phyloP scores from a whole-genome alignment of 805 yeast genomes.

The Ogataea zsoltii region DNA sequence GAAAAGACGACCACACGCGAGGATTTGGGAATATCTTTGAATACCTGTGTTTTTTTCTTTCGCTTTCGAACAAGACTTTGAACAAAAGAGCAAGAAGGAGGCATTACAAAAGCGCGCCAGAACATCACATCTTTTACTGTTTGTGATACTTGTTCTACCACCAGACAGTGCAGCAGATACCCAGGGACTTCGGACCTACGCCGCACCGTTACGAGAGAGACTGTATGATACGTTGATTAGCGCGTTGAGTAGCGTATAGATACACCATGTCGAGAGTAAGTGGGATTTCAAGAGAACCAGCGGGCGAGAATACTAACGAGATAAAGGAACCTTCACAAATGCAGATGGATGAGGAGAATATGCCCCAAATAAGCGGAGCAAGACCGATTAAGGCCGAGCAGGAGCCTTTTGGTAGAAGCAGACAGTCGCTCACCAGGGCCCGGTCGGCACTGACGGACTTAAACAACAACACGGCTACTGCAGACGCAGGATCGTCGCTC shows the following conservation, averaged over 20 bases:
- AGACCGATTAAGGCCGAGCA: slow-evolving; percentile 10
- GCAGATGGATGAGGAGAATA: slow-evolving; percentile 34
- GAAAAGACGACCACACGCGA: too few relatives aligned
- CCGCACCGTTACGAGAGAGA: neutral
- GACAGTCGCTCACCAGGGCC: slow-evolving; percentile 23
- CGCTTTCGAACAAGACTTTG: neutral
- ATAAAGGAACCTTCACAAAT: slow-evolving; percentile 26
- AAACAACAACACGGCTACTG: slow-evolving; percentile 21
- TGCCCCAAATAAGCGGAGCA: slow-evolving; percentile 22
- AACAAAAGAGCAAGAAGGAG: neutral
- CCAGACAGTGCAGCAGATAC: slow-evolving; percentile 1
- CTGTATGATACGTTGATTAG: slow-evolving; percentile 6
- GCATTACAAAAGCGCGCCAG: neutral
- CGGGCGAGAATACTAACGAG: neutral
- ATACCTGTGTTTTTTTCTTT: neutral
- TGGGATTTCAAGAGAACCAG: slow-evolving; percentile 2
- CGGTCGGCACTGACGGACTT: slow-evolving; percentile 32
- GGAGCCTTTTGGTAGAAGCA: slow-evolving; percentile 14
- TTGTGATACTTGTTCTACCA: neutral
- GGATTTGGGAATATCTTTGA: neutral
- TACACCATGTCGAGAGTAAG: slow-evolving; percentile 13
- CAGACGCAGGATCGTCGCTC: slow-evolving; percentile 2
- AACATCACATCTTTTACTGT: neutral
- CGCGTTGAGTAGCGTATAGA: slow-evolving; percentile 7
- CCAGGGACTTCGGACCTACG: neutral